These are phyloP conservation scores for Bolboschoenoplectus hybrid DNA, from an alignment of 202 grass and related monocot genomes.

Conservation along the genomic window DNA sequence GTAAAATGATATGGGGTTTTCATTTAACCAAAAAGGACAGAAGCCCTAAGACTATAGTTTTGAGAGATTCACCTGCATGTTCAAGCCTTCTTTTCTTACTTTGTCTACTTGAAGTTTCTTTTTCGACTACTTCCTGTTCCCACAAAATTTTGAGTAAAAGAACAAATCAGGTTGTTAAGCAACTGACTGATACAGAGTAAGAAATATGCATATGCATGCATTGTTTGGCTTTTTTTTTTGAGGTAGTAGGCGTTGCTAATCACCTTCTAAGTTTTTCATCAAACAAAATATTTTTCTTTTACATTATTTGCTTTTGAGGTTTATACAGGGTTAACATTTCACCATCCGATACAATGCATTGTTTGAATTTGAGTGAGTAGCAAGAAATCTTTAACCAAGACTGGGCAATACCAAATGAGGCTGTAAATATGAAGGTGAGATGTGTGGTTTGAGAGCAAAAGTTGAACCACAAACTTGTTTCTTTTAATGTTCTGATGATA, in stretches of 20 bases:
- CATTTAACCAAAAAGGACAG: neutral
- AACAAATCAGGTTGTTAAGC: neutral
- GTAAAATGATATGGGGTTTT: constrained; percentile 7
- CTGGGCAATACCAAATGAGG: neutral
- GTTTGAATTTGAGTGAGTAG: neutral
- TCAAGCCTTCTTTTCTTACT: constrained; percentile 21
- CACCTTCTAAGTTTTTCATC: neutral
- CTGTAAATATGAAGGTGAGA: neutral
- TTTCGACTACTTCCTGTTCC: neutral
- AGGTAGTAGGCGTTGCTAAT: neutral
- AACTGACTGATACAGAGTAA: constrained; percentile 1
- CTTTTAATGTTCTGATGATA: constrained; percentile 1
- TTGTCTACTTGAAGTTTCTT: constrained; percentile 23
- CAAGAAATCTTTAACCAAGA: neutral
- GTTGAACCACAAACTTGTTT: neutral
- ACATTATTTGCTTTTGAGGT: neutral
- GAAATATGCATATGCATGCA: neutral
- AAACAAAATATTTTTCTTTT: neutral
- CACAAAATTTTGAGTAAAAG: neutral
- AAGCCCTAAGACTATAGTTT: neutral
- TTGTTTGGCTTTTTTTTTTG: neutral
- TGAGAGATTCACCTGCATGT: constrained; percentile 29
- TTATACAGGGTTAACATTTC: neutral
- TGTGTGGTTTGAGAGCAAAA: neutral
- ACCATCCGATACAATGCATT: neutral